Base-by-base conservation (phyloP, 2,329 filamentous ascomycete species). In the Sclerotinia trifoliorum region DNA sequence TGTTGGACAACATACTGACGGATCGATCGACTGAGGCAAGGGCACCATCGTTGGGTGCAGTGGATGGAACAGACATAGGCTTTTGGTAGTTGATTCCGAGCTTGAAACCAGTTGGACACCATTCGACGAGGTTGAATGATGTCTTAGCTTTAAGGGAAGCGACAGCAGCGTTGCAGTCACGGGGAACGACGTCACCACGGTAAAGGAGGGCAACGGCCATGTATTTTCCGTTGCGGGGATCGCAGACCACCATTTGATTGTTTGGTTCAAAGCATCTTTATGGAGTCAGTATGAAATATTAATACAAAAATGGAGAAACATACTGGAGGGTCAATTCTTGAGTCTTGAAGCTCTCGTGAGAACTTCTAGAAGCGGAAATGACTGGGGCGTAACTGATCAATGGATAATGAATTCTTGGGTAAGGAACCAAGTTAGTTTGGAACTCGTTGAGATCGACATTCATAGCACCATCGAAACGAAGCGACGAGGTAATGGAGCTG, bases 61-160 rank as follows among this genome's bases (percentile, higher is more conserved):
- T 70, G 42, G 80, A 81, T 54, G 84, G 84, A 58, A 86, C 82
- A 63, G 79, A 79, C 70, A 82, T 78, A 62, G 85, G 85, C 75
- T 84, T 84, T 79, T 88, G 83, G 80, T 87, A 87, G 81, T 88
- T 88, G 81, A 90, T 89, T 68, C 87, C 87, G 66, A 90, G 80
- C 80, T 90, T 90, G 82, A 89, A 89, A 46, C 87, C 87, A 66
- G 87, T 90, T 19, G 87, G 87, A 76, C 87, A 89, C 87, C 87
- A 90, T 75, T 89, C 87, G 60, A 89, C 87, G 69, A 89, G 65
- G 78, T 88, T 87, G 80, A 90, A 88, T 24, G 85, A 86, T 24
- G 82, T 79, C 79, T 87, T 88, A 73, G 87, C 83, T 79, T 89
- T 90, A 74, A 89, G 81, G 29, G 83, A 80, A 62, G 83, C 85